These are phyloP conservation scores for Diddensiella transvaalensis DNA, from an alignment of 805 yeast species.

Conservation along the genomic window DNA sequence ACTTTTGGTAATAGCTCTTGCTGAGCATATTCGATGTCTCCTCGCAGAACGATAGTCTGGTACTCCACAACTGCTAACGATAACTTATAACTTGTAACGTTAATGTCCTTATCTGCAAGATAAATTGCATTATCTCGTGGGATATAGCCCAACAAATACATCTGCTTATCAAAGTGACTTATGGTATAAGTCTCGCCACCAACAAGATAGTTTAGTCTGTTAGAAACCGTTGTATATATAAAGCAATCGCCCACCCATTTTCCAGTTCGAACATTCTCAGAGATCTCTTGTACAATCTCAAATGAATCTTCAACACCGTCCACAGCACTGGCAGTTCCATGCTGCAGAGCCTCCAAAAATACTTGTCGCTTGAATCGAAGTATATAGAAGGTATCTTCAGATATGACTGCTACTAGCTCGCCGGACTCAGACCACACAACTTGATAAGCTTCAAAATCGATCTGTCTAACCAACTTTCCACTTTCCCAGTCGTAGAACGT, in stretches of 20 bases:
- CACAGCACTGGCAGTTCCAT: conserved; percentile 61
- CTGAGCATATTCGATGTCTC: conserved; percentile 78
- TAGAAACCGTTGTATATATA: conserved; percentile 79
- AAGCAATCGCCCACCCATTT: conserved; percentile 98
- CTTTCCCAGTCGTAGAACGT: conserved; percentile 93
- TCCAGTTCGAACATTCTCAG: conserved; percentile 81
- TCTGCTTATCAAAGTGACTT: conserved; percentile 86
- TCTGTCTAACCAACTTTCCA: conserved; percentile 78
- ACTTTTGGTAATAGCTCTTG: conserved; percentile 54
- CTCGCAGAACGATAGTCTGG: conserved; percentile 93
- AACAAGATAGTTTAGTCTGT: conserved; percentile 88
- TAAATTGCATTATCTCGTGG: conserved; percentile 88
- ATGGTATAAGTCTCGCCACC: conserved; percentile 91
- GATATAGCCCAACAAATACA: conserved; percentile 83
- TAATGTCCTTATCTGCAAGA: conserved; percentile 85
- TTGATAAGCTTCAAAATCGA: conserved; percentile 73
- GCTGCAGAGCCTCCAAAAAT: conserved; percentile 58
- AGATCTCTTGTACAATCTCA: conserved; percentile 76
- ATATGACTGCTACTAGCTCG: conserved; percentile 73
- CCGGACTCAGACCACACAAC: conserved; percentile 94
- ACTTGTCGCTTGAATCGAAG: conserved; percentile 67
- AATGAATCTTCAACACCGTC: conserved; percentile 89
- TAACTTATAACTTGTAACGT: conserved; percentile 73
- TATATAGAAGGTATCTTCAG: conserved; percentile 71
- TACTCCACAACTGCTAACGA: conserved; percentile 87